Conservation (phyloP, 2,329 filamentous ascomycete species). For the Aspergillus ibericus region DNA sequence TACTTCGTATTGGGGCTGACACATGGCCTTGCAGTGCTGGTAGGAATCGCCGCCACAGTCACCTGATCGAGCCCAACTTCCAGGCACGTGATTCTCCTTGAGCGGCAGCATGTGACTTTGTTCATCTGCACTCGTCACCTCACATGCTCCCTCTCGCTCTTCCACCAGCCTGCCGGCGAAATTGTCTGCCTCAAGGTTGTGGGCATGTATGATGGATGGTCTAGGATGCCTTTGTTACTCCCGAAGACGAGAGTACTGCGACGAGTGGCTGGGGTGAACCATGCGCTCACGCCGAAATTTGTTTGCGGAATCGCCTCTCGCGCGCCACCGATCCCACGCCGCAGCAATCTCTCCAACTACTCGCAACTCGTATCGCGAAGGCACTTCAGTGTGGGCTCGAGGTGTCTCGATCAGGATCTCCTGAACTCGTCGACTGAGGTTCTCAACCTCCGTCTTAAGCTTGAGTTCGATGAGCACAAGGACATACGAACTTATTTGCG, state of each 20-base stretch:
- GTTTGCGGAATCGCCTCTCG: slow-evolving; percentile 4
- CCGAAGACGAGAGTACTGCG: slow-evolving; percentile 18
- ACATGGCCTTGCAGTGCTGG: no score
- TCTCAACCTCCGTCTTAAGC: slow-evolving; percentile 30
- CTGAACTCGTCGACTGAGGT: slow-evolving; percentile 15
- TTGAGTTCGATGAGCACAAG: slow-evolving; percentile 37
- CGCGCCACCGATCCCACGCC: background rate
- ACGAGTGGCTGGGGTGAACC: slow-evolving; percentile 7
- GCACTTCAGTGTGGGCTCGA: background rate
- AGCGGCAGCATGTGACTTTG: no score
- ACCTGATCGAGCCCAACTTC: no score
- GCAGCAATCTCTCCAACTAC: background rate
- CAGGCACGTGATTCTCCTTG: no score
- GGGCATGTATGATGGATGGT: slow-evolving; percentile 14
- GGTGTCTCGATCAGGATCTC: slow-evolving; percentile 4
- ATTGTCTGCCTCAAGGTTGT: background rate
- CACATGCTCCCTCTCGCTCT: background rate
- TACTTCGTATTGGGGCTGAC: no score
- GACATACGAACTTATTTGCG: slow-evolving; percentile 44
- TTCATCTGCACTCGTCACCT: background rate
- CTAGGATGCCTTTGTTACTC: slow-evolving; percentile 25
- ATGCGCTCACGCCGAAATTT: background rate
- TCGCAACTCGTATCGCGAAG: background rate
- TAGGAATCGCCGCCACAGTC: no score
- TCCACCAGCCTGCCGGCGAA: background rate